These are phyloP conservation scores for Sporothrix dimorphospora DNA, from an alignment of 2,329 filamentous ascomycete species.

Conservation along the genomic window DNA sequence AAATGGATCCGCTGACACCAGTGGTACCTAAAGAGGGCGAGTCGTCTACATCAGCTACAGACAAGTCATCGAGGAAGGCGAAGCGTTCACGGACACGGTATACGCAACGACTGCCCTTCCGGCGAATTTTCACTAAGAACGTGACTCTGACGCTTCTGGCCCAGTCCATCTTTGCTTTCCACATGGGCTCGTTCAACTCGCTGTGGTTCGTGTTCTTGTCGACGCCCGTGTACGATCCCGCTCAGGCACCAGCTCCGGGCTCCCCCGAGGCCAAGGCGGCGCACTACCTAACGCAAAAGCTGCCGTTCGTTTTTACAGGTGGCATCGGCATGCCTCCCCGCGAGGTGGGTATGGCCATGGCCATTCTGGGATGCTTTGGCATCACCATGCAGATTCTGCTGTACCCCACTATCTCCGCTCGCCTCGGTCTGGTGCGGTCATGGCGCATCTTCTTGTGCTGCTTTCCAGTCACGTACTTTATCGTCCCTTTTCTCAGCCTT, in stretches of 20 bases:
- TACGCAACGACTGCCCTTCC: slow-evolving; percentile 54
- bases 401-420: slow-evolving; percentile 68
- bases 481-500: slow-evolving; percentile 71
- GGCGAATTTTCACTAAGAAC: slow-evolving; percentile 59
- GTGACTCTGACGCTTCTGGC: slow-evolving; percentile 60
- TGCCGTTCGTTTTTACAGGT: slow-evolving; percentile 69
- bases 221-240: slow-evolving; percentile 62
- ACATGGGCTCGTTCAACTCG: slow-evolving; percentile 75
- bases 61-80: background rate
- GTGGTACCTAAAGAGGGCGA: slow-evolving; percentile 19
- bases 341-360: slow-evolving; percentile 76
- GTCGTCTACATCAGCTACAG: slow-evolving; percentile 9
- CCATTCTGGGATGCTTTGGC: slow-evolving; percentile 75
- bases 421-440: slow-evolving; percentile 68
- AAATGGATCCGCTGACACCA: slow-evolving; percentile 39
- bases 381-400: slow-evolving; percentile 71
- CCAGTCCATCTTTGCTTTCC: slow-evolving; percentile 71
- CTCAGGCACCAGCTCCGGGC: slow-evolving; percentile 37
- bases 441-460: slow-evolving; percentile 70
- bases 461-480: slow-evolving; percentile 70
- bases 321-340: slow-evolving; percentile 74
- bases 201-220: slow-evolving; percentile 79
- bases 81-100: slow-evolving; percentile 42
- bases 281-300: slow-evolving; percentile 41
- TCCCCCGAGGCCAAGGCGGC: slow-evolving; percentile 26